These are phyloP conservation scores for Corrigiola litoralis DNA, from an alignment of 179 eudicot genomes.

Conservation along the genomic window DNA sequence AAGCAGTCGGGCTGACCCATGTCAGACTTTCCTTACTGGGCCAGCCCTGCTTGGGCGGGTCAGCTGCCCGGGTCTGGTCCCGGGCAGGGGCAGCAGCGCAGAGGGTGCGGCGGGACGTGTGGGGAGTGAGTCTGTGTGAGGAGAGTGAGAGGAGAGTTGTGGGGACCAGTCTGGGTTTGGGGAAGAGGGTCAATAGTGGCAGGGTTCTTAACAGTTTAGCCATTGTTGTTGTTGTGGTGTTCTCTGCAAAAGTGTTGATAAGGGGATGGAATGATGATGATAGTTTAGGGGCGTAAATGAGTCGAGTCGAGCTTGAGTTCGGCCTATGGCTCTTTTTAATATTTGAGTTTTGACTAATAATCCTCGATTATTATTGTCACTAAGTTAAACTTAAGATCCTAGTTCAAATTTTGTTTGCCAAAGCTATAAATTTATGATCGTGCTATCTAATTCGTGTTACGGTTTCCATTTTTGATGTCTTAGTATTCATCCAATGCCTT, in stretches of 20 bases:
- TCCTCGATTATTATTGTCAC: too few relatives aligned
- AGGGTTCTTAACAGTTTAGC: slow-evolving; percentile 49
- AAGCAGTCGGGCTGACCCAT: slow-evolving; percentile 61
- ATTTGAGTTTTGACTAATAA: too few relatives aligned
- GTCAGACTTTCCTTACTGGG: slow-evolving; percentile 39
- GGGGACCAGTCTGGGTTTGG: slow-evolving; percentile 29
- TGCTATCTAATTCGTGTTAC: too few relatives aligned
- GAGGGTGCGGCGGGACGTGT: slow-evolving; percentile 2
- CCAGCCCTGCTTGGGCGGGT: slow-evolving; percentile 16
- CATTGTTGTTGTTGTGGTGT: slow-evolving; percentile 20
- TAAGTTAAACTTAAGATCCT: too few relatives aligned
- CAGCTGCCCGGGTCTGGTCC: slow-evolving; percentile 13
- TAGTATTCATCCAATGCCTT: too few relatives aligned
- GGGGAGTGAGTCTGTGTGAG: slow-evolving; percentile 14
- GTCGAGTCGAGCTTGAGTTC: too few relatives aligned
- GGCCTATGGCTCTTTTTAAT: too few relatives aligned
- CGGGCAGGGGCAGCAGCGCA: slow-evolving; percentile 27
- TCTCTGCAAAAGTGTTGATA: not conserved
- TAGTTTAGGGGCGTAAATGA: too few relatives aligned
- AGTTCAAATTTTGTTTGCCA: too few relatives aligned
- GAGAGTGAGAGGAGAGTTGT: slow-evolving; percentile 26
- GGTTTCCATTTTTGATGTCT: too few relatives aligned
- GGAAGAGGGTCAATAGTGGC: slow-evolving; percentile 37
- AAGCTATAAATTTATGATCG: too few relatives aligned
- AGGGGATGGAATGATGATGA: too few relatives aligned